Percentiles rank a stretch among this genome's conserved stretches.
Conservation (phyloP, 163 green algal species). For the Trebouxiophyceae sp. region DNA sequence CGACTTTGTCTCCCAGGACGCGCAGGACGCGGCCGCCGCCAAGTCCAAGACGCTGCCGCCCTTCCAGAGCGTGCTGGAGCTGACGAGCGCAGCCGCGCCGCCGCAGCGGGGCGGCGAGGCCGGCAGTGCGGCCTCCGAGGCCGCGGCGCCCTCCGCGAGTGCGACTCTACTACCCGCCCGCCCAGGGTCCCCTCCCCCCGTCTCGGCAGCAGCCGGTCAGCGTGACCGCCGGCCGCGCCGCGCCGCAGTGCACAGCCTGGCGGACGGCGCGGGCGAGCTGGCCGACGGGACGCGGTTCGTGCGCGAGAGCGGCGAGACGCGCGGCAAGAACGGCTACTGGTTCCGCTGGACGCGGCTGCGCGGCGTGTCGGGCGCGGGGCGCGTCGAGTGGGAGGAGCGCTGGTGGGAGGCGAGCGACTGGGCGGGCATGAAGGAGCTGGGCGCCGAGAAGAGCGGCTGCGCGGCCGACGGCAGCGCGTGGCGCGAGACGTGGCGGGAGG, state of each 20-base stretch:
- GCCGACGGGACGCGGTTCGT: slow-evolving; percentile 47
- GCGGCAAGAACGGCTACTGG: slow-evolving; percentile 61
- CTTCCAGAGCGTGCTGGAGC: slow-evolving; percentile 53
- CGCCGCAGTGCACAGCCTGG: slow-evolving; percentile 29
- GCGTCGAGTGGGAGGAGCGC: slow-evolving; percentile 81
- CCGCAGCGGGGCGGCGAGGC: slow-evolving; percentile 17
- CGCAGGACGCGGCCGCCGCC: slow-evolving; percentile 14
- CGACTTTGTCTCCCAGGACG: slow-evolving; percentile 12
- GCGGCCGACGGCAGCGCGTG: slow-evolving; percentile 56
- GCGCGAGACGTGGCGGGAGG: slow-evolving; percentile 64
- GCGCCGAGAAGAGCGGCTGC: slow-evolving; percentile 80
- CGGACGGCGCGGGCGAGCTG: slow-evolving; percentile 43
- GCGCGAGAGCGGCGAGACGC: slow-evolving; percentile 34
- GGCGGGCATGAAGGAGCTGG: slow-evolving; percentile 87
- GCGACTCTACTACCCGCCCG: neutral
- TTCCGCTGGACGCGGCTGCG: slow-evolving; percentile 56
- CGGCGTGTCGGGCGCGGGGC: slow-evolving; percentile 33
- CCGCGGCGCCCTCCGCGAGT: slow-evolving; percentile 13
- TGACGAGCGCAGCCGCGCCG: slow-evolving; percentile 45
- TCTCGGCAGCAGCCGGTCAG: too few species aligned
- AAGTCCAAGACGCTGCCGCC: slow-evolving; percentile 34
- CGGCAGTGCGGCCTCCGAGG: neutral
- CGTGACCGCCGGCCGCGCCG: too few species aligned
- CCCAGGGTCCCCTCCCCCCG: too few species aligned
- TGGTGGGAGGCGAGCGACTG: slow-evolving; percentile 91